phyloP scores from a whole-genome alignment of 2,329 filamentous ascomycete genomes.

The Curvularia sp. region DNA sequence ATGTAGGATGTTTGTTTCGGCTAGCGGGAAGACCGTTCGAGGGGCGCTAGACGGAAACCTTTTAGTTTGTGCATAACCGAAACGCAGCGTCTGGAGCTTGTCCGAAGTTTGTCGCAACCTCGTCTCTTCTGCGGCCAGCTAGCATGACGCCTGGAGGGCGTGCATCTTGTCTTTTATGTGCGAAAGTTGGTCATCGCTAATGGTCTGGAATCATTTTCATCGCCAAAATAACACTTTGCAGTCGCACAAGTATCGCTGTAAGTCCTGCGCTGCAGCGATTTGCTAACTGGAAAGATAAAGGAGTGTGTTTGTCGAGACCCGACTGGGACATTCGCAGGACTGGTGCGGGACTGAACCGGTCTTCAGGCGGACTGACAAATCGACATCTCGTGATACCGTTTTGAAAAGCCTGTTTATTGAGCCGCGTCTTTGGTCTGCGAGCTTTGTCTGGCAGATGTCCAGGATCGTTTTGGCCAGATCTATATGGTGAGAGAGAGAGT shows the following conservation, averaged over 20 bases:
- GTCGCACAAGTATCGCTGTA: too few species aligned
- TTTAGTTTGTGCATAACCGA: neutral
- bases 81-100: neutral
- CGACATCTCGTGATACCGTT: neutral
- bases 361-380: neutral
- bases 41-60: neutral
- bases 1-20: constrained; percentile 1
- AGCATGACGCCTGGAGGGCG: too few species aligned
- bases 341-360: neutral
- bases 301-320: too few species aligned
- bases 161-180: too few species aligned
- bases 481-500: neutral
- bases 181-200: neutral
- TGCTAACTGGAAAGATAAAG: too few species aligned
- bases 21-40: neutral
- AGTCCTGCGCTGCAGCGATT: too few species aligned
- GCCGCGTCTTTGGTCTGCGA: neutral
- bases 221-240: neutral
- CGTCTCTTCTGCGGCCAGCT: neutral
- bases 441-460: too few species aligned
- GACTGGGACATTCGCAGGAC: neutral
- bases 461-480: neutral
- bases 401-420: neutral
- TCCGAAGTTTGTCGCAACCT: constrained; percentile 1
- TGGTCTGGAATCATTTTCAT: neutral